Percentiles rank a stretch among this genome's conserved stretches.
Conservation (phyloP, 768 basidiomycete species). For the Calocybe cyanea region DNA sequence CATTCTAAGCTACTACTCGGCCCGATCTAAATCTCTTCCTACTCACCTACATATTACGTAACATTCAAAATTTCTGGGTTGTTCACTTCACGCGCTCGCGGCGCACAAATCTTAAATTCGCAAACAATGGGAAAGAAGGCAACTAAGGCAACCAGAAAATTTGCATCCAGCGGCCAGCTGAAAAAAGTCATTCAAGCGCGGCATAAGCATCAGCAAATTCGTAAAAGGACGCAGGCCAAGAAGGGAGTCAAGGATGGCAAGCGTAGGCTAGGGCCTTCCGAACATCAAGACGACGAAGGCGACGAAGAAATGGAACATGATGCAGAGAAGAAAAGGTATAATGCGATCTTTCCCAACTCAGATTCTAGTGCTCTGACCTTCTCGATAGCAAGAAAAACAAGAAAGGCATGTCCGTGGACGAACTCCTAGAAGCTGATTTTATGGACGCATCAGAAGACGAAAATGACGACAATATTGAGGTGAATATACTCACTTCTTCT, state of each 20-base stretch:
- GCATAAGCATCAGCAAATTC: slow-evolving; percentile 74
- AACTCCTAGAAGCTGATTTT: slow-evolving; percentile 68
- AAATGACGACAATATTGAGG: slow-evolving; percentile 29
- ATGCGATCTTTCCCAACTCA: too few relatives aligned
- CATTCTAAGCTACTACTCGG: slow-evolving; percentile 7
- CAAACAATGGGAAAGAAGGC: slow-evolving; percentile 54
- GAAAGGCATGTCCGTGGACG: slow-evolving; percentile 68
- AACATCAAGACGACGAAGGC: slow-evolving; percentile 30
- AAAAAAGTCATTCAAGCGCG: slow-evolving; percentile 83
- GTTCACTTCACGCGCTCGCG: background rate
- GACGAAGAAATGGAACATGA: slow-evolving; percentile 21
- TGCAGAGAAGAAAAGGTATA: slow-evolving; percentile 15
- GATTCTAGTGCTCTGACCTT: too few relatives aligned
- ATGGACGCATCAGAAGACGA: slow-evolving; percentile 61
- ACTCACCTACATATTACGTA: slow-evolving; percentile 6
- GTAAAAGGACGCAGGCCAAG: slow-evolving; percentile 66
- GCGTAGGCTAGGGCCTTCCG: slow-evolving; percentile 23
- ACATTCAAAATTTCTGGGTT: slow-evolving; percentile 12
- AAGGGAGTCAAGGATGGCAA: slow-evolving; percentile 41
- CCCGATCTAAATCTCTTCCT: background rate
- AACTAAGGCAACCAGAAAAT: slow-evolving; percentile 81
- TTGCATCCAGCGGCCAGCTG: slow-evolving; percentile 83
- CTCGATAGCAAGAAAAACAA: slow-evolving; percentile 20
- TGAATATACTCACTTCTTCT: background rate
- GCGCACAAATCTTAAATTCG: background rate